These are phyloP conservation scores for Lecanosticta acicola DNA, from an alignment of 2,329 filamentous ascomycete species.

Conservation along the genomic window DNA sequence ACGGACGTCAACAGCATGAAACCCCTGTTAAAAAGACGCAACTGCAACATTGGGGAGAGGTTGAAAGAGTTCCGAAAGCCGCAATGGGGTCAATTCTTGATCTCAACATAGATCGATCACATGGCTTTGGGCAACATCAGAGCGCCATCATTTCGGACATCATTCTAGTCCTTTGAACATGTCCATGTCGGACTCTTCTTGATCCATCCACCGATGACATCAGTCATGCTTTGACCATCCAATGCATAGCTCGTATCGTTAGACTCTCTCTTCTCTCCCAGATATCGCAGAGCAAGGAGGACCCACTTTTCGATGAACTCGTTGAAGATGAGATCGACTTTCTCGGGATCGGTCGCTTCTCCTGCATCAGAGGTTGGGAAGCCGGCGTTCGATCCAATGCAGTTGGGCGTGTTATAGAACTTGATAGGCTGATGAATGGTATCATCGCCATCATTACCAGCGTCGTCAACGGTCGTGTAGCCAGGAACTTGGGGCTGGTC, in stretches of 20 bases:
- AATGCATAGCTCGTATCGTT: constrained; percentile 50
- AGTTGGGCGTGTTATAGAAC: constrained; percentile 77
- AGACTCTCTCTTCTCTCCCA: constrained; percentile 47
- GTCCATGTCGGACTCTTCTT: constrained; percentile 46
- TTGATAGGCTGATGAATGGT: constrained; percentile 70
- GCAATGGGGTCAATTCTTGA: too few species aligned
- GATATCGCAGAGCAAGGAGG: constrained; percentile 63
- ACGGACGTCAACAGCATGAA: too few species aligned
- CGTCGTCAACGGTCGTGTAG: constrained; percentile 85
- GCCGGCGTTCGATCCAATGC: constrained; percentile 62
- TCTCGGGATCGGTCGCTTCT: constrained; percentile 51
- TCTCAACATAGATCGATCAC: background rate
- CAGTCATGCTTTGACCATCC: constrained; percentile 50
- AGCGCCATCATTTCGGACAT: background rate
- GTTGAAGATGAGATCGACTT: constrained; percentile 82
- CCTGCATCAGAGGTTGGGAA: constrained; percentile 46
- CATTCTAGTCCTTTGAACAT: constrained; percentile 16
- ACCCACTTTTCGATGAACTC: constrained; percentile 86
- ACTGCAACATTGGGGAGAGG: too few species aligned
- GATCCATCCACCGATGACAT: constrained; percentile 56
- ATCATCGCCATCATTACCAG: constrained; percentile 80
- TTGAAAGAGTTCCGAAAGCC: too few species aligned
- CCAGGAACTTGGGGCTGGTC: constrained; percentile 52
- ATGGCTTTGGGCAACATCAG: too few species aligned
- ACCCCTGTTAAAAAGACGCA: too few species aligned